phyloP scores from a whole-genome alignment of 2,329 filamentous ascomycete genomes.

The Aureobasidium pullulans region DNA sequence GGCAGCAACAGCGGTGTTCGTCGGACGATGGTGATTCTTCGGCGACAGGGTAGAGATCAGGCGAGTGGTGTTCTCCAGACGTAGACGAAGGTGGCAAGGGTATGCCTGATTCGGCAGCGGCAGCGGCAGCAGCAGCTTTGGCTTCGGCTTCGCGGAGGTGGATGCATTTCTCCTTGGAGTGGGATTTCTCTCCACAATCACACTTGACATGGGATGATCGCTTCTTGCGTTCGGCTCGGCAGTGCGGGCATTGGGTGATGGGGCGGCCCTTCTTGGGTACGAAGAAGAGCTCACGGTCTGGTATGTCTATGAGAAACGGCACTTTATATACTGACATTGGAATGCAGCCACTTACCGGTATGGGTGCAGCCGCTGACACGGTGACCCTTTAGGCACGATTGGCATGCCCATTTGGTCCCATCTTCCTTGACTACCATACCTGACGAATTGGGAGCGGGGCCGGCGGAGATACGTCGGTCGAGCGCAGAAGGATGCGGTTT shows the following conservation, averaged over 20 bases:
- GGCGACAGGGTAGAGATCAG: constrained; percentile 26
- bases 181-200: constrained; percentile 81
- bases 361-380: constrained; percentile 98
- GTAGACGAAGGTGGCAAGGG: neutral
- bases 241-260: constrained; percentile 96
- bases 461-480: constrained; percentile 10
- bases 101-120: neutral
- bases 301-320: constrained; percentile 5
- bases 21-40: constrained; percentile 24
- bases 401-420: constrained; percentile 96
- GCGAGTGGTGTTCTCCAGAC: constrained; percentile 17
- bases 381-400: constrained; percentile 96
- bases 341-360: constrained; percentile 58
- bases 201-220: constrained; percentile 92
- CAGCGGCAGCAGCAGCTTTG: constrained; percentile 19
- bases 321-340: neutral
- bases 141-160: constrained; percentile 31
- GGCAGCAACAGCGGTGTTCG: constrained; percentile 44
- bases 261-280: constrained; percentile 97
- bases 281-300: constrained; percentile 85
- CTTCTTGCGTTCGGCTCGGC: constrained; percentile 91
- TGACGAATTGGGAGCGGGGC: constrained; percentile 14
- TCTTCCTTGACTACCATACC: constrained; percentile 42
- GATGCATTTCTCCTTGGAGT: constrained; percentile 46
- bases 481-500: neutral